Conservation (phyloP, 257 asterid genomes). For the Rehmannia glutinosa region DNA sequence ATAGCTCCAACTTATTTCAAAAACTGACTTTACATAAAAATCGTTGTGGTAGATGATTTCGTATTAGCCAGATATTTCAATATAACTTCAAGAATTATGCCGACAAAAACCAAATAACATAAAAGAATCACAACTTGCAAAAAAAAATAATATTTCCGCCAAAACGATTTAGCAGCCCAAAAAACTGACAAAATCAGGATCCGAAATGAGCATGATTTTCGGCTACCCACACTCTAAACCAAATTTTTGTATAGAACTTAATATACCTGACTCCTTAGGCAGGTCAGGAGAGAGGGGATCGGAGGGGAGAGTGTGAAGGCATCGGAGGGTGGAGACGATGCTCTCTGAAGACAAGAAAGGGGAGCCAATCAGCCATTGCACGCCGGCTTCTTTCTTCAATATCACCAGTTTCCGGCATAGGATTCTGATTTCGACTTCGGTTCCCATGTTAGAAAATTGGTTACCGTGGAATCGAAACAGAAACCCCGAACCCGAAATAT, state of each 20-base stretch:
- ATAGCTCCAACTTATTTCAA: background rate
- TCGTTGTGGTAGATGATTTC: background rate
- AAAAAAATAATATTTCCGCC: background rate
- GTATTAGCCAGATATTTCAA: background rate
- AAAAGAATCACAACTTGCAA: background rate
- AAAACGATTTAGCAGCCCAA: too few species aligned
- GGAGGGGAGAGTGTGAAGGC: conserved; percentile 56
- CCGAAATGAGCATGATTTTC: background rate
- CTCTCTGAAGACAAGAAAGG: conserved; percentile 49
- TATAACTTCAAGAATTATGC: background rate
- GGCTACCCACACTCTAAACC: background rate
- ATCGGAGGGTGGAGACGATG: conserved; percentile 71
- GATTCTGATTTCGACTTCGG: conserved; percentile 36
- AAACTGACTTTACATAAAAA: background rate
- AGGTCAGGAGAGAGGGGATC: conserved; percentile 50
- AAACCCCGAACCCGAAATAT: too few species aligned
- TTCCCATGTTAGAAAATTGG: conserved; percentile 20
- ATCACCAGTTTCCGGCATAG: conserved; percentile 50
- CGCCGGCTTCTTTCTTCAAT: conserved; percentile 39
- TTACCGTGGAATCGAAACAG: conserved; percentile 9
- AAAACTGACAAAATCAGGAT: background rate
- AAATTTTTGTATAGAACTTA: background rate
- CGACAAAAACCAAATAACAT: background rate
- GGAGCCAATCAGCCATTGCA: conserved; percentile 83
- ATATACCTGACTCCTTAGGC: conserved; percentile 61